phyloP scores from a whole-genome alignment of 2,329 filamentous ascomycete species.

The Alternaria hordeiaustralica region DNA sequence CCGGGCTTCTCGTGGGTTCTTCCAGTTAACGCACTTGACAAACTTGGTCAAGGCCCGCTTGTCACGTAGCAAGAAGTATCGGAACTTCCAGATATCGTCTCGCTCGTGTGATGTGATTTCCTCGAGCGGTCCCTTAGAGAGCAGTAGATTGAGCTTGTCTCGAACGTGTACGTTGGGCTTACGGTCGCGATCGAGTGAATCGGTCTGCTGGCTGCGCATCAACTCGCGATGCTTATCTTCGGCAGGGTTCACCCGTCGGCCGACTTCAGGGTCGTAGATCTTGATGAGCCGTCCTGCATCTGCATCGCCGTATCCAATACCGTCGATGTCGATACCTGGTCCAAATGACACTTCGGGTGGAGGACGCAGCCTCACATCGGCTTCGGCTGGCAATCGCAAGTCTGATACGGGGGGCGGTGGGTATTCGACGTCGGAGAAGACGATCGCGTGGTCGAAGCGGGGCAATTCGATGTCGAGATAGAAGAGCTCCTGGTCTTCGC shows the following conservation, averaged over 20 bases:
- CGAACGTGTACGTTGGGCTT: slow-evolving; percentile 96
- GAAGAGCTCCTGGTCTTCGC: slow-evolving; percentile 68
- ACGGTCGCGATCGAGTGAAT: slow-evolving; percentile 91
- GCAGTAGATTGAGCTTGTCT: slow-evolving; percentile 89
- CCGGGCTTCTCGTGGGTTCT: slow-evolving; percentile 80
- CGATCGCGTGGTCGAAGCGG: slow-evolving; percentile 92
- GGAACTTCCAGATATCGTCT: slow-evolving; percentile 96
- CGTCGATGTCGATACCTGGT: slow-evolving; percentile 80
- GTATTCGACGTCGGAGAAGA: slow-evolving; percentile 95
- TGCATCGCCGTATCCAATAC: slow-evolving; percentile 59
- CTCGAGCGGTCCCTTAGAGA: slow-evolving; percentile 92
- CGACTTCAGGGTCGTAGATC: slow-evolving; percentile 93
- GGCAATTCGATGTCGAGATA: slow-evolving; percentile 89
- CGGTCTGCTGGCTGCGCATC: slow-evolving; percentile 89
- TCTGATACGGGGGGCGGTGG: slow-evolving; percentile 81
- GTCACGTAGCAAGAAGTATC: slow-evolving; percentile 90
- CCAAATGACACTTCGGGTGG: slow-evolving; percentile 89
- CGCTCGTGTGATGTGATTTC: slow-evolving; percentile 88
- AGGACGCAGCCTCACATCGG: slow-evolving; percentile 75
- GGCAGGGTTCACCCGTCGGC: slow-evolving; percentile 87
- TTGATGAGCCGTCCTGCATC: slow-evolving; percentile 71
- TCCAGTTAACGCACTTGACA: slow-evolving; percentile 97
- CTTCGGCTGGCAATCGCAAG: slow-evolving; percentile 66
- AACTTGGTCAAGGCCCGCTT: slow-evolving; percentile 91
- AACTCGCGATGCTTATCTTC: slow-evolving; percentile 93